Conservation (phyloP, 805 yeast genomes). For the Lipomyces orientalis region DNA sequence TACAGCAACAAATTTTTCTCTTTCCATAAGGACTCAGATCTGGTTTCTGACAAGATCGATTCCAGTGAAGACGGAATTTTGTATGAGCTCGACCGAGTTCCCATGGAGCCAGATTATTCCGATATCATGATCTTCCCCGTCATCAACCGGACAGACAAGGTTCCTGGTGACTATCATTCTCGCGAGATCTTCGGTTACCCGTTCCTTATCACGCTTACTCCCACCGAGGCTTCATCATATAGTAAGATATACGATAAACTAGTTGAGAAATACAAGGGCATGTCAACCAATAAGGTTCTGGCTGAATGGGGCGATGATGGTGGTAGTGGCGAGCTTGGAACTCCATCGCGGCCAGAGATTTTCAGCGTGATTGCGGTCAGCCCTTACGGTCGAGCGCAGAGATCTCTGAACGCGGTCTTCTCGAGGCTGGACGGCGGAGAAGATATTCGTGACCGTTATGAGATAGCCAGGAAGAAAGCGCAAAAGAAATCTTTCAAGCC, state of each 20-base stretch:
- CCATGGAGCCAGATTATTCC: conserved; percentile 45
- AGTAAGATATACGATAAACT: conserved; percentile 64
- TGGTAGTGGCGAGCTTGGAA: conserved; percentile 12
- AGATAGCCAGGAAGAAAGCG: background rate
- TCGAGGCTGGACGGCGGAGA: conserved; percentile 3
- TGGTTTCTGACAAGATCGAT: conserved; percentile 65
- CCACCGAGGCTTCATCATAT: conserved; percentile 60
- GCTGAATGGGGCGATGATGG: conserved; percentile 23
- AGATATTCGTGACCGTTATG: conserved; percentile 22
- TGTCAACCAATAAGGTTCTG: conserved; percentile 29
- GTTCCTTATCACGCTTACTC: conserved; percentile 64
- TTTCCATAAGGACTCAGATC: conserved; percentile 67
- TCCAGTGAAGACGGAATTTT: conserved; percentile 68
- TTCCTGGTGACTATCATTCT: conserved; percentile 40
- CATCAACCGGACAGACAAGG: conserved; percentile 14
- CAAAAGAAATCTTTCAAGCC: background rate
- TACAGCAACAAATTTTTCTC: conserved; percentile 72
- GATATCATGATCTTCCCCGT: conserved; percentile 30
- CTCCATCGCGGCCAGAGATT: conserved; percentile 22
- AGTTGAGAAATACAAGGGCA: conserved; percentile 40
- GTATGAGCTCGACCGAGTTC: conserved; percentile 54
- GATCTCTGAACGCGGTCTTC: background rate
- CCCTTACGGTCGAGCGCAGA: background rate
- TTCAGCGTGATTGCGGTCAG: conserved; percentile 14
- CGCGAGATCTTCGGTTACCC: conserved; percentile 72